Conservation (phyloP, 345 rosid genomes). For the Xanthoceras sorbifolium region DNA sequence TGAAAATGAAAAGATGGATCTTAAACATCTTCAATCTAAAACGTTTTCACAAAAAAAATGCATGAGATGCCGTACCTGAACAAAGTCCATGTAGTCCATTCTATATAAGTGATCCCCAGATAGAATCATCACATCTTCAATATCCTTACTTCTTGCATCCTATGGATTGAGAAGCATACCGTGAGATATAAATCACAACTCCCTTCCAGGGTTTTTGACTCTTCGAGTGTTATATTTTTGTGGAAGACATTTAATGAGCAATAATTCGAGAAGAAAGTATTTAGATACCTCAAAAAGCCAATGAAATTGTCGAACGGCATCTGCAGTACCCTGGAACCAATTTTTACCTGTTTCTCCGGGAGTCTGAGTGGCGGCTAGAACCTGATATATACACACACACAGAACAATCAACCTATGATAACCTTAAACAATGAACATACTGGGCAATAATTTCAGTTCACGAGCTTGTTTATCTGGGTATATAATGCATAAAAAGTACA, state of each 20-base stretch:
- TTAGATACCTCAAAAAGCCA: constrained; percentile 93
- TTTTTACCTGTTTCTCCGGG: constrained; percentile 89
- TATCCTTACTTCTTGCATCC: constrained; percentile 77
- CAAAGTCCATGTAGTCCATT: constrained; percentile 96
- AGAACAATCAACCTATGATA: neutral
- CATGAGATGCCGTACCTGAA: constrained; percentile 53
- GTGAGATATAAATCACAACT: neutral
- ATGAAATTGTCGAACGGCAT: constrained; percentile 92
- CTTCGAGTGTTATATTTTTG: neutral
- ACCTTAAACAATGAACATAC: neutral
- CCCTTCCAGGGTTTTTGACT: neutral
- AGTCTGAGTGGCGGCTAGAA: constrained; percentile 91
- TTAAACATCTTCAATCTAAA: too few species aligned
- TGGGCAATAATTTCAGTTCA: neutral
- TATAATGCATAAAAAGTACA: neutral
- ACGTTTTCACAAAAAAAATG: neutral
- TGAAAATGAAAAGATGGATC: constrained; percentile 34
- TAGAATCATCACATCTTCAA: constrained; percentile 88
- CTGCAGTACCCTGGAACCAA: constrained; percentile 98
- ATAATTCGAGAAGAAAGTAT: neutral
- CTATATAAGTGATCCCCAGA: constrained; percentile 95
- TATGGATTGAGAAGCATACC: constrained; percentile 18
- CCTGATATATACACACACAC: constrained; percentile 38
- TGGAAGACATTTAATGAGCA: neutral
- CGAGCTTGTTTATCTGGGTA: neutral